Evolutionary conservation across 441 rosid genomes (phyloP).

Genomic region (Gossypium schwendimanii): DNA sequence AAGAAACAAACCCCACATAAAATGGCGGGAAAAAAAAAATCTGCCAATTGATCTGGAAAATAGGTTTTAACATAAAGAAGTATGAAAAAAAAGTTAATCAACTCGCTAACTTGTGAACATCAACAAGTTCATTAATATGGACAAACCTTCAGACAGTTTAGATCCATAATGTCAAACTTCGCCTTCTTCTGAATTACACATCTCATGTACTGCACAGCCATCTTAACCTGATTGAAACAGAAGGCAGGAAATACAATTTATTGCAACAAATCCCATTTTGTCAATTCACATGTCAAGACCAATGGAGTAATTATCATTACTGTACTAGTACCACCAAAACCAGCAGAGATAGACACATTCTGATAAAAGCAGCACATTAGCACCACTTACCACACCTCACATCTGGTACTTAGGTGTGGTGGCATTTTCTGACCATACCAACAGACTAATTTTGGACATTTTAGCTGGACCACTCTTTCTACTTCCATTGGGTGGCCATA

Average conservation of each 20-base stretch:
- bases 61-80: not conserved
- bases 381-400: not conserved
- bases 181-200: conserved; percentile 80
- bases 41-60: conserved; percentile 9
- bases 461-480: not conserved
- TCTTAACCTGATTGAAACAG: conserved; percentile 53
- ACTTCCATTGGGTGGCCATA: not conserved
- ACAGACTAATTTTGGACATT: conserved; percentile 2
- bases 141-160: conserved; percentile 78
- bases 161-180: conserved; percentile 91
- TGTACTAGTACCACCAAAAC: not conserved
- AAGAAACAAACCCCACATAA: not conserved
- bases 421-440: conserved; percentile 5
- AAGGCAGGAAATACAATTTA: conserved; percentile 11
- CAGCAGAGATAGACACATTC: not conserved
- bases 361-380: not conserved
- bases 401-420: not conserved
- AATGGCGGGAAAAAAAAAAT: conserved; percentile 3
- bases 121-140: conserved; percentile 1
- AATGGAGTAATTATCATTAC: not conserved
- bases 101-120: conserved; percentile 4
- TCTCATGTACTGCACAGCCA: conserved; percentile 96
- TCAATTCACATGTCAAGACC: not conserved
- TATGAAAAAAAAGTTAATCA: not conserved
- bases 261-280: not conserved